Evolutionary conservation across 805 yeast genomes (phyloP).

Genomic region (Pichia pseudocactophila): DNA sequence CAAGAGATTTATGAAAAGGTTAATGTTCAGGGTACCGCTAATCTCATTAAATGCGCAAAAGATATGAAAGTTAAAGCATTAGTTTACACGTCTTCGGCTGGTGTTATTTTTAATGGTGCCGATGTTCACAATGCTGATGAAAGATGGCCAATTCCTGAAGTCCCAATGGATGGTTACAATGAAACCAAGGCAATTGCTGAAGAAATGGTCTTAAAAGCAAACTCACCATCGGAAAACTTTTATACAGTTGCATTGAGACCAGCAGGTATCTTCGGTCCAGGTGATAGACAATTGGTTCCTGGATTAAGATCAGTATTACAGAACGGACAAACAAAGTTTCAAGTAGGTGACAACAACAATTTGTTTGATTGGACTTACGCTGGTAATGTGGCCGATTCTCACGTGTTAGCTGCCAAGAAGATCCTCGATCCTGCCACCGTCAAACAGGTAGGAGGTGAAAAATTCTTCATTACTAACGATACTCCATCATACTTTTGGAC

Average conservation of each 20-base stretch:
- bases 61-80: conserved; percentile 47
- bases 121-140: conserved; percentile 91
- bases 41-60: conserved; percentile 57
- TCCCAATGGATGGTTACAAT: conserved; percentile 94
- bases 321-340: conserved; percentile 83
- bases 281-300: conserved; percentile 94
- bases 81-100: conserved; percentile 95
- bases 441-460: conserved; percentile 63
- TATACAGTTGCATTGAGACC: conserved; percentile 86
- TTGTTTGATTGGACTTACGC: conserved; percentile 95
- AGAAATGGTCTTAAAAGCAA: conserved; percentile 65
- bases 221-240: conserved; percentile 45
- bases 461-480: conserved; percentile 87
- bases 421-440: conserved; percentile 41
- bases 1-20: conserved; percentile 80
- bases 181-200: conserved; percentile 93
- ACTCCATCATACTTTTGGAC: conserved; percentile 96
- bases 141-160: conserved; percentile 82
- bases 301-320: conserved; percentile 77
- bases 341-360: conserved; percentile 89
- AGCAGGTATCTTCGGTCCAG: conserved; percentile 98
- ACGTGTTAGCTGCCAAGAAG: conserved; percentile 82
- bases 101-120: conserved; percentile 94
- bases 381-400: conserved; percentile 98
- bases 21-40: conserved; percentile 81